phyloP scores from a whole-genome alignment of 176 grass and related monocot genomes.

The Aegilops bicornis region DNA sequence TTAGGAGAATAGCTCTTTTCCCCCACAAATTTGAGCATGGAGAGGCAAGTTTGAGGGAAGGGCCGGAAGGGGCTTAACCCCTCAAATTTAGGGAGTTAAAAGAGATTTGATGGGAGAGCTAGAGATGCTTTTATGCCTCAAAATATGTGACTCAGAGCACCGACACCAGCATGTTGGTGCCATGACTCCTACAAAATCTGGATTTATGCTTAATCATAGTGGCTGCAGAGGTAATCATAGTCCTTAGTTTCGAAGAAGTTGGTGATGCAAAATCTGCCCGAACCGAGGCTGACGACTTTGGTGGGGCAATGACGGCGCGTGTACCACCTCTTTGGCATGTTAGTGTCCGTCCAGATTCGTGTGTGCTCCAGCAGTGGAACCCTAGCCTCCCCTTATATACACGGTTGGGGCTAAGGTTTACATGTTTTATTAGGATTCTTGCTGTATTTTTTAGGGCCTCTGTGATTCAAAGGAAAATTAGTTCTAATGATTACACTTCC shows the following conservation, averaged over 20 bases:
- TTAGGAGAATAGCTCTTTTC: too few relatives aligned
- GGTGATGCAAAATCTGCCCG: background rate
- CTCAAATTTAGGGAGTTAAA: too few relatives aligned
- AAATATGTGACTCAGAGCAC: background rate
- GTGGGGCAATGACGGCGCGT: fast-evolving
- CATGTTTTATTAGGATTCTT: too few relatives aligned
- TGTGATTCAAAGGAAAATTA: too few relatives aligned
- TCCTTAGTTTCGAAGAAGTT: background rate
- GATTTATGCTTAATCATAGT: background rate
- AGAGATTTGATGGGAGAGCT: too few relatives aligned
- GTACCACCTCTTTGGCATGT: background rate
- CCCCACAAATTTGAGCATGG: too few relatives aligned
- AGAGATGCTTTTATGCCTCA: background rate
- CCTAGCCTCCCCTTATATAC: too few relatives aligned
- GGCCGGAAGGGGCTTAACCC: too few relatives aligned
- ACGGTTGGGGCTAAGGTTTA: too few relatives aligned
- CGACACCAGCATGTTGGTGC: background rate
- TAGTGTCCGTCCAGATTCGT: background rate
- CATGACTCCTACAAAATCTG: background rate
- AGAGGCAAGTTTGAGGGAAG: too few relatives aligned
- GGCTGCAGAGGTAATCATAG: fast-evolving
- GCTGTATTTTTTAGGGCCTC: too few relatives aligned
- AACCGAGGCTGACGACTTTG: background rate
- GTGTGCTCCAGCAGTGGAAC: background rate
- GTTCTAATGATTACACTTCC: too few relatives aligned